phyloP scores from a whole-genome alignment of 2,329 filamentous ascomycete species.

The Calonectria henricotiae region DNA sequence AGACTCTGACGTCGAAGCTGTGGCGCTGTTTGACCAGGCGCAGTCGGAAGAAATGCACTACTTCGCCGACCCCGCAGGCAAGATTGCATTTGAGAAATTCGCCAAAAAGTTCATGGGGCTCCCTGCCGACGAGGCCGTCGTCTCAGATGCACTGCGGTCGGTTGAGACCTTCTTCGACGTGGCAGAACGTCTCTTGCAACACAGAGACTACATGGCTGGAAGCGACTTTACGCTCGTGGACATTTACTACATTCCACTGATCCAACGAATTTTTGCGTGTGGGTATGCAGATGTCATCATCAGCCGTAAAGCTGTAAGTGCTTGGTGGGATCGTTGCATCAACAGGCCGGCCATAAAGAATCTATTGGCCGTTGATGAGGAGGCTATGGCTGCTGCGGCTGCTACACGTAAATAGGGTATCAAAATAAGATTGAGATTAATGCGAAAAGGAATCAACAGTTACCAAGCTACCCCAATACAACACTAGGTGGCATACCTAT shows the following conservation, averaged over 20 bases:
- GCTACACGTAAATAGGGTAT: neutral
- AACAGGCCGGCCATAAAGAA: conserved; percentile 59
- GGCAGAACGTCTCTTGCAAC: conserved; percentile 59
- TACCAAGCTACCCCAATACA: neutral
- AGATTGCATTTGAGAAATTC: conserved; percentile 64
- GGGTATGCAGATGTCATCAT: conserved; percentile 59
- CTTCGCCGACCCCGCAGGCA: conserved; percentile 63
- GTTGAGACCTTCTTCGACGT: conserved; percentile 64
- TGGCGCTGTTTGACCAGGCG: conserved; percentile 64
- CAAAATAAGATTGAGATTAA: neutral
- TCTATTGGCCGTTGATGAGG: conserved; percentile 52
- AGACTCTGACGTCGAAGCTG: conserved; percentile 59
- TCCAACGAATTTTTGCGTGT: conserved; percentile 61
- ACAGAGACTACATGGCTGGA: conserved; percentile 64
- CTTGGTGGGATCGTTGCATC: conserved; percentile 62
- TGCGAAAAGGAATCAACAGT: neutral
- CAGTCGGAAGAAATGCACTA: conserved; percentile 61
- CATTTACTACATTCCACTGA: conserved; percentile 66
- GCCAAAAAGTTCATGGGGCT: conserved; percentile 63
- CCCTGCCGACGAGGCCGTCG: conserved; percentile 60
- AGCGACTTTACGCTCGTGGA: conserved; percentile 62
- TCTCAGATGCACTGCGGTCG: conserved; percentile 58
- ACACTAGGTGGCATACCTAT: too few relatives aligned
- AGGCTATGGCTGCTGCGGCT: conserved; percentile 40
- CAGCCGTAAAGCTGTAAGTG: conserved; percentile 58